Evolutionary conservation across 2,329 filamentous ascomycete species (phyloP).

Genomic region (Dactylellina cionopaga): DNA sequence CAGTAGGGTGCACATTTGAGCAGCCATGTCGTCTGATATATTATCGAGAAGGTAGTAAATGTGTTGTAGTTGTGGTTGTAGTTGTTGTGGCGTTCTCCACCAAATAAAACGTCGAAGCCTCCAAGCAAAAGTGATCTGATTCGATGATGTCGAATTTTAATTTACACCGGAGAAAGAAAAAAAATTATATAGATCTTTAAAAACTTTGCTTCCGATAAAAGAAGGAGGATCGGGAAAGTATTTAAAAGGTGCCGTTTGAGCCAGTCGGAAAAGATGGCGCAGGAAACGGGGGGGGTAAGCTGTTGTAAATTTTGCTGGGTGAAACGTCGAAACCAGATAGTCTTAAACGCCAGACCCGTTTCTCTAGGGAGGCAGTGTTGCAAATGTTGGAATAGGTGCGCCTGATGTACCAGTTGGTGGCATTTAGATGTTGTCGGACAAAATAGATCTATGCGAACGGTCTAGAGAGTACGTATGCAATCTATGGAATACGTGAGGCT

Average conservation of each 20-base stretch:
- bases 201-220: constrained; percentile 10
- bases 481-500: not conserved
- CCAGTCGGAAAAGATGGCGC: not conserved
- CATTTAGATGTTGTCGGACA: constrained; percentile 35
- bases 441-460: constrained; percentile 4
- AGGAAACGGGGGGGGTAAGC: not conserved
- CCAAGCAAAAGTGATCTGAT: not conserved
- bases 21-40: constrained; percentile 30
- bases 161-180: too few species aligned
- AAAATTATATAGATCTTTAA: not conserved
- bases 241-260: not conserved
- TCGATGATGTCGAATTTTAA: not conserved
- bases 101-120: not conserved
- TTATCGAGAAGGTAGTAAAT: too few species aligned
- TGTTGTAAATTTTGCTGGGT: constrained; percentile 5
- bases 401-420: constrained; percentile 36
- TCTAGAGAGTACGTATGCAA: constrained; percentile 1
- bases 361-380: constrained; percentile 49
- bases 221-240: not conserved
- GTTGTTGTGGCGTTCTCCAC: not conserved
- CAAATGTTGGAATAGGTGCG: constrained; percentile 41
- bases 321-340: constrained; percentile 19
- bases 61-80: constrained; percentile 28
- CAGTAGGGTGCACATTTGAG: constrained; percentile 44
- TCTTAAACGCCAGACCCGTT: constrained; percentile 10